phyloP scores from a whole-genome alignment of 495 filamentous ascomycete genomes.

The Lepraria neglecta region DNA sequence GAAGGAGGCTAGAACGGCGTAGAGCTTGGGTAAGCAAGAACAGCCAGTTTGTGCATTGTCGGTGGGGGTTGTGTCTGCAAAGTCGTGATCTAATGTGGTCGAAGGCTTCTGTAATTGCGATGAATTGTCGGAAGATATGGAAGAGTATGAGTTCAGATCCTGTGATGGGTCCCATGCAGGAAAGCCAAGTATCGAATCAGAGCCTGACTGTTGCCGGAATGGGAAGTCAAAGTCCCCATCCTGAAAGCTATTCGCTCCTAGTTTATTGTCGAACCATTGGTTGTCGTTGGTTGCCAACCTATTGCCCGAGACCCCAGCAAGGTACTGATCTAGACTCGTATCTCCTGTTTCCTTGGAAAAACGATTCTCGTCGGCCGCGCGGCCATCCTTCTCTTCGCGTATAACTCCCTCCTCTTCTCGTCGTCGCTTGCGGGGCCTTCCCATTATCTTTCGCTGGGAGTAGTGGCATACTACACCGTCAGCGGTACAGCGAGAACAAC shows the following conservation, averaged over 20 bases:
- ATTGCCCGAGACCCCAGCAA: background rate
- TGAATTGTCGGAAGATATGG: background rate
- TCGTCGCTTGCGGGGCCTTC: conserved; percentile 51
- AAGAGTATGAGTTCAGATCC: background rate
- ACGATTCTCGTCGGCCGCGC: no score
- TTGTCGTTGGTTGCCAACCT: background rate
- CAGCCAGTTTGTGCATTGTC: conserved; percentile 7
- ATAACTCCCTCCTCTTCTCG: conserved; percentile 25
- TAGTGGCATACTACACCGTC: conserved; percentile 52
- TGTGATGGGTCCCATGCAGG: conserved; percentile 1
- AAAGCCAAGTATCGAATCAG: background rate
- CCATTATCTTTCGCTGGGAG: conserved; percentile 57
- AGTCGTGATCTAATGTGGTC: background rate
- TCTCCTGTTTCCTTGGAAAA: background rate
- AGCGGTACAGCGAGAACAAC: conserved; percentile 50
- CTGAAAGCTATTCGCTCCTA: background rate
- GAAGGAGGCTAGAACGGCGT: conserved; percentile 20
- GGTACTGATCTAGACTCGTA: background rate
- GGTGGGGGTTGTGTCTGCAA: background rate
- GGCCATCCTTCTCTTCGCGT: background rate
- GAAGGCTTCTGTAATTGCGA: background rate
- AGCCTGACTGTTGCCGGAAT: background rate
- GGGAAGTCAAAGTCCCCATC: background rate
- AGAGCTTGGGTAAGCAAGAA: conserved; percentile 21
- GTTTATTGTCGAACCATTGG: background rate